Evolutionary conservation across 768 basidiomycete genomes (phyloP).

Genomic region (Psilocybe cubensis): DNA sequence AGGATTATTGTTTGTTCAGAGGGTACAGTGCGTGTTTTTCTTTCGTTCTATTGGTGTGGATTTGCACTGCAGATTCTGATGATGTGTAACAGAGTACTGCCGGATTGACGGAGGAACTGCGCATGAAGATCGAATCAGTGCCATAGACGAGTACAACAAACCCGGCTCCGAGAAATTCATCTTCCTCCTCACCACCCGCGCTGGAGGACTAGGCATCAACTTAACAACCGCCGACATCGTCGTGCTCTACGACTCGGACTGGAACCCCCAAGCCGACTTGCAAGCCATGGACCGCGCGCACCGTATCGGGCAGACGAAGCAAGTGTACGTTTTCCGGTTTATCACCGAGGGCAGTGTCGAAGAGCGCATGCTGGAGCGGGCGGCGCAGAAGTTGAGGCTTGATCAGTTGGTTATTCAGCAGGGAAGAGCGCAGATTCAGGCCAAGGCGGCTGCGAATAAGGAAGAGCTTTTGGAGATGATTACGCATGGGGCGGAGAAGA

Average conservation of each 20-base stretch:
- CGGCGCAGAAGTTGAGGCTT: slow-evolving; percentile 91
- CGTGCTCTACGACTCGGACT: slow-evolving; percentile 95
- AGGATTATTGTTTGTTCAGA: slow-evolving; percentile 96
- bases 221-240: slow-evolving; percentile 94
- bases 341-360: slow-evolving; percentile 96
- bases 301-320: slow-evolving; percentile 96
- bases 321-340: slow-evolving; percentile 97
- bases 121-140: slow-evolving; percentile 93
- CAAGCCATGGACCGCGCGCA: slow-evolving; percentile 99
- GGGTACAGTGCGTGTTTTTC: slow-evolving; percentile 60
- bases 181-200: slow-evolving; percentile 94
- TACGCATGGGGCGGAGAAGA: slow-evolving; percentile 95
- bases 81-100: slow-evolving; percentile 73
- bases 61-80: slow-evolving; percentile 5
- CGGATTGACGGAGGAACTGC: slow-evolving; percentile 96
- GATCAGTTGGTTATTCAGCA: slow-evolving; percentile 98
- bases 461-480: slow-evolving; percentile 99
- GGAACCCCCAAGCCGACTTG: slow-evolving; percentile 99
- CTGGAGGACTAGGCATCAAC: slow-evolving; percentile 97
- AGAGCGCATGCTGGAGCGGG: slow-evolving; percentile 92
- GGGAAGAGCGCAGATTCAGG: slow-evolving; percentile 79
- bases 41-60: not conserved
- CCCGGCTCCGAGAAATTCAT: slow-evolving; percentile 95
- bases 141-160: slow-evolving; percentile 98
- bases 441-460: slow-evolving; percentile 92